Percentiles rank a stretch among this genome's conserved stretches.
Evolutionary conservation across 1,139 yeast genomes (phyloP).

Genomic region (Yamadazyma diddensiae): DNA sequence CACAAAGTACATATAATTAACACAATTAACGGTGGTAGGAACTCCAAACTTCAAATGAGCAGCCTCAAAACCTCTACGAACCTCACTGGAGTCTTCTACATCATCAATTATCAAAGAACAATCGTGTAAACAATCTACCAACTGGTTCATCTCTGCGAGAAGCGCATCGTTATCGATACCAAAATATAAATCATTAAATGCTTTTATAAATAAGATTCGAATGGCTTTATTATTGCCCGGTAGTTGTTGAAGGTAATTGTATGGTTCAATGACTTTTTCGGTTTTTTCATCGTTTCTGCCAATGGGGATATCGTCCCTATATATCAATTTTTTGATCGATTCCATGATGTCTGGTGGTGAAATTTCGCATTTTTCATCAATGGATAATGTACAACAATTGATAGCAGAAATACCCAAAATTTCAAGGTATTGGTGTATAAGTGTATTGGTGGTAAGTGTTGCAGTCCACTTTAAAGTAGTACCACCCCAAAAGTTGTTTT

Average conservation of each 20-base stretch:
- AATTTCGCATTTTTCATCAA: slow-evolving; percentile 1
- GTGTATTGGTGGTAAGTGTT: slow-evolving; percentile 9
- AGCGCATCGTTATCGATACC: slow-evolving; percentile 19
- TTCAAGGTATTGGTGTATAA: slow-evolving; percentile 28
- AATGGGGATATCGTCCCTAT: slow-evolving; percentile 12
- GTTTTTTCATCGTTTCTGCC: slow-evolving; percentile 11
- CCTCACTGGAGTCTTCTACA: slow-evolving; percentile 72
- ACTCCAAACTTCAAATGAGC: slow-evolving; percentile 76
- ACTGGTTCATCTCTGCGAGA: slow-evolving; percentile 20
- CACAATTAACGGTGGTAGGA: slow-evolving; percentile 78
- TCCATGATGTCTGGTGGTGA: background rate
- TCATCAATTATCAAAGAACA: slow-evolving; percentile 60
- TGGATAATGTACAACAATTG: slow-evolving; percentile 12
- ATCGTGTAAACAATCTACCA: slow-evolving; percentile 29
- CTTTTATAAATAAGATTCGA: slow-evolving; percentile 26
- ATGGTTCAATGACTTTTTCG: slow-evolving; percentile 22
- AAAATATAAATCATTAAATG: slow-evolving; percentile 32
- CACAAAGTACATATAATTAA: slow-evolving; percentile 76
- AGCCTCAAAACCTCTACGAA: slow-evolving; percentile 73
- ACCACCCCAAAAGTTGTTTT: slow-evolving; percentile 15
- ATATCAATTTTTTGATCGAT: slow-evolving; percentile 12
- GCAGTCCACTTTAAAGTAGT: slow-evolving; percentile 8
- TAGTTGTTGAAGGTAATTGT: slow-evolving; percentile 24
- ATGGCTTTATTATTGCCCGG: slow-evolving; percentile 35
- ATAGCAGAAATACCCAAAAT: slow-evolving; percentile 27